Evolutionary conservation across 73 alveolate species (phyloP), one percentile per base, ranked within the genome.

Genomic region (Paramecium sonneborni): DNA sequence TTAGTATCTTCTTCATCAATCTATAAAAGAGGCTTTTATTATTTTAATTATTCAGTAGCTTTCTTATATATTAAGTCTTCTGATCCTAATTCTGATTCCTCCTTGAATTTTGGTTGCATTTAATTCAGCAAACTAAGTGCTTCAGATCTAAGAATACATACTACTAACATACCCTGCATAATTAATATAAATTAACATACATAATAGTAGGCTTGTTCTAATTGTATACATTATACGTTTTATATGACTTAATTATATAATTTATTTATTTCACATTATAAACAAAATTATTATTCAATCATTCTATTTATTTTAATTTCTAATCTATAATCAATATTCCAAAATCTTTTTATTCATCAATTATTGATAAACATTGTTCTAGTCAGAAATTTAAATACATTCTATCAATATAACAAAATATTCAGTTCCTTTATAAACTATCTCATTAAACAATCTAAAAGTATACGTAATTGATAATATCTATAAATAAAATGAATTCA

Each of bases 1-100:
- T 21, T 32, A 32, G 39, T 62, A 26, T 32, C 44, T 30, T 62
- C 84, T 62, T 62, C 84, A 30, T 30, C 84, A 62, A 62, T n/a
- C 84, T 32, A 30, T 28, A 62, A 26, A 20, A 23, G 24, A 18
- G 32, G 68, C 44, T 62, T 30, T 12, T 62, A 15, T 14, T 62
- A 26, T 32, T 62, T 62, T 62, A 62, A 62, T 62, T 62, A 32
- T 62, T 62, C 48, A 9, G 84, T 62, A 15, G 46, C 84, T 62
- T 32, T 62, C 44, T 62, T 62, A 32, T 62, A 62, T 62, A 62
- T 62, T 26, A 62, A n/a, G 26, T 62, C 84, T 62, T 62, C 84
- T 23, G 39, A 62, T 62, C 26, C 84, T 30, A 62, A 30, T 7
- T 62, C 84, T 1, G 68, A 18, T 52, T 62, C 84, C 14, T 62